Conservation (phyloP, 768 basidiomycete genomes). For the Tulasnella calospora region DNA sequence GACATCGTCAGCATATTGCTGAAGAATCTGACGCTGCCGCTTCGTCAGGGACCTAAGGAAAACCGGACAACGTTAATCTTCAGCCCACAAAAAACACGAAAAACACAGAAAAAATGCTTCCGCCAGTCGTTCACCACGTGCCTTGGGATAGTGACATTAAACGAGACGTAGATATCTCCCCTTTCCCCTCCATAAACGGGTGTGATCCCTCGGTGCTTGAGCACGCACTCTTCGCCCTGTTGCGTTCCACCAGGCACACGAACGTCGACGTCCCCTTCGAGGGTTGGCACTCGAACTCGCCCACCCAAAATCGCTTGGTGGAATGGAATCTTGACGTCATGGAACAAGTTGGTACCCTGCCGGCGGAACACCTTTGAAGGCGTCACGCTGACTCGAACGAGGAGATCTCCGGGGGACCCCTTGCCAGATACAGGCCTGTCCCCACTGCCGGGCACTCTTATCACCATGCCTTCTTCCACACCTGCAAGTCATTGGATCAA, state of each 20-base stretch:
- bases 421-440: conserved; percentile 78
- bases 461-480: conserved; percentile 90
- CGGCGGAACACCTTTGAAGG: conserved; percentile 80
- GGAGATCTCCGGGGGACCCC: conserved; percentile 76
- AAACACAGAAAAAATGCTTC: background rate
- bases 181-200: conserved; percentile 54
- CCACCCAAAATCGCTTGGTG: conserved; percentile 93
- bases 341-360: conserved; percentile 87
- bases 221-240: conserved; percentile 93
- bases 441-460: conserved; percentile 74
- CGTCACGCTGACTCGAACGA: conserved; percentile 78
- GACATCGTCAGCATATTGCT: conserved; percentile 89
- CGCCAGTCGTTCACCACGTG: conserved; percentile 39
- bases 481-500: conserved; percentile 45
- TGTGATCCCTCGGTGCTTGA: conserved; percentile 79
- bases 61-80: conserved; percentile 22
- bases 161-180: conserved; percentile 86
- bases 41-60: conserved; percentile 65
- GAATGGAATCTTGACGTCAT: conserved; percentile 83
- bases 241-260: conserved; percentile 90
- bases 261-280: conserved; percentile 94
- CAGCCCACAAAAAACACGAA: background rate
- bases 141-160: conserved; percentile 87
- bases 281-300: conserved; percentile 82
- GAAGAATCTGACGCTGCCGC: conserved; percentile 79